Evolutionary conservation across 1,139 yeast genomes (phyloP).

Genomic region (Blastobotrys buckinghamii): DNA sequence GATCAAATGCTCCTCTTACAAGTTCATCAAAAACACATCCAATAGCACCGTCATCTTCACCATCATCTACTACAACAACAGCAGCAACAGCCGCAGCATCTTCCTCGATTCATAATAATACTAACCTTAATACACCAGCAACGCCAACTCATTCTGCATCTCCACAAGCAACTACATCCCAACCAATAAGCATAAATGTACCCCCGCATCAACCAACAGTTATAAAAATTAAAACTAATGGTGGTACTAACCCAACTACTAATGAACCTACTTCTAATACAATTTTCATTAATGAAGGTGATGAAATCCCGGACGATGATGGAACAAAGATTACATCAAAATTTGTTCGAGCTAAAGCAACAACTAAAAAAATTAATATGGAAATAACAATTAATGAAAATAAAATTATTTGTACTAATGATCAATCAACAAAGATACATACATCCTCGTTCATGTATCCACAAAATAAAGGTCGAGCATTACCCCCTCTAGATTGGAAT

Average conservation of each 20-base stretch:
- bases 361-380: background rate
- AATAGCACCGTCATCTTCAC: background rate
- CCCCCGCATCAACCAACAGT: background rate
- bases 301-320: background rate
- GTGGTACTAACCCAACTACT: background rate
- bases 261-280: background rate
- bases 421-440: slow-evolving; percentile 2
- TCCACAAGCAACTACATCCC: too few relatives aligned
- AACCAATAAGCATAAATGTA: too few relatives aligned
- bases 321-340: background rate
- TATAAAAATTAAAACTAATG: background rate
- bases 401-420: background rate
- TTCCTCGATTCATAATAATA: too few relatives aligned
- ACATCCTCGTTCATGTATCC: slow-evolving; percentile 38
- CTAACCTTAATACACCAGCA: background rate
- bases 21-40: background rate
- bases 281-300: background rate
- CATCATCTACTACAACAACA: background rate
- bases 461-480: slow-evolving; percentile 39
- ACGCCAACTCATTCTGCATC: too few relatives aligned
- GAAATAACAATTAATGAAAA: background rate
- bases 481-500: slow-evolving; percentile 38
- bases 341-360: slow-evolving; percentile 1
- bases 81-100: too few relatives aligned
- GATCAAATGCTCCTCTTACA: too few relatives aligned